Evolutionary conservation across 192 early-diverging fungal species (phyloP).

Genomic region (Coemansia sp.): DNA sequence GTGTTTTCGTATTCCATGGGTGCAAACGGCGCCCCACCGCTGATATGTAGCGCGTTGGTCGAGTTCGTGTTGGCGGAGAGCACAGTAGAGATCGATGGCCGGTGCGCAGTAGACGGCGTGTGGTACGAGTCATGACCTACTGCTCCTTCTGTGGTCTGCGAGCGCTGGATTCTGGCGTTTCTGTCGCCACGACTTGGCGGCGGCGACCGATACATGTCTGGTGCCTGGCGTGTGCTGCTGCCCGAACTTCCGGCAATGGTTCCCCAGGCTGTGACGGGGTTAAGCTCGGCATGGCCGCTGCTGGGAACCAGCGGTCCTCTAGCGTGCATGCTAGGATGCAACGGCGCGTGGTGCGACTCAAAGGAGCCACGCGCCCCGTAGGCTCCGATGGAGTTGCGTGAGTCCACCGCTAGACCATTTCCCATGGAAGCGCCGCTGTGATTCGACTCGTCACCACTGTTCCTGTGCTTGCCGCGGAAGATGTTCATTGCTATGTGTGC

Average conservation of each 20-base stretch:
- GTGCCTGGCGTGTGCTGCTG: constrained; percentile 6
- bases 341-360: background rate
- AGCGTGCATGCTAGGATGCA: constrained; percentile 1
- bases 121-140: constrained; percentile 16
- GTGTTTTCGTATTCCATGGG: background rate
- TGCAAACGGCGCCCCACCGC: constrained; percentile 1
- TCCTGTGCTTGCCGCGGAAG: background rate
- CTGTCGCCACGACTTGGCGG: constrained; percentile 19
- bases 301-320: background rate
- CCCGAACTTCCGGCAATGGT: constrained; percentile 13
- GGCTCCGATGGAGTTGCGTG: constrained; percentile 12
- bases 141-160: constrained; percentile 16
- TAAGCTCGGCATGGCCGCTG: constrained; percentile 28
- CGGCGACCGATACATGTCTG: constrained; percentile 4
- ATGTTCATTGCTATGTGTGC: constrained; percentile 3
- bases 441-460: constrained; percentile 10
- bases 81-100: constrained; percentile 40
- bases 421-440: constrained; percentile 6
- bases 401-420: constrained; percentile 28
- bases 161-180: constrained; percentile 6
- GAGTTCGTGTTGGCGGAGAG: constrained; percentile 14
- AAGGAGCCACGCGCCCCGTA: constrained; percentile 12
- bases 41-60: constrained; percentile 3
- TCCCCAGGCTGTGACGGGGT: constrained; percentile 34
- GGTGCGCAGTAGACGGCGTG: constrained; percentile 42